Conservation (phyloP, 2,329 filamentous ascomycete species). For the Aureobasidium sp. region DNA sequence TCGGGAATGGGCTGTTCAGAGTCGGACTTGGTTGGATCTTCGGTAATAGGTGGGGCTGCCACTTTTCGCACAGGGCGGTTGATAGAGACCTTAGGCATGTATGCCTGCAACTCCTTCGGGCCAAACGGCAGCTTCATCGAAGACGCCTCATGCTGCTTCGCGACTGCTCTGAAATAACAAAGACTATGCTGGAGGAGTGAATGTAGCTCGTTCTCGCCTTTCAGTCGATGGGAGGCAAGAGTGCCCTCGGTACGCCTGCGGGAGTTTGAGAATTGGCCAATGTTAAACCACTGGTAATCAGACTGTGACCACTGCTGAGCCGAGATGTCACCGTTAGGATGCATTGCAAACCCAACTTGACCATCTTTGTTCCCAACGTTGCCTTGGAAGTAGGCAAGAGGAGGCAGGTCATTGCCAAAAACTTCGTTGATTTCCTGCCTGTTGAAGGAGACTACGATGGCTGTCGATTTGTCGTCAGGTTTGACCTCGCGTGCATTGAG, state of each 20-base stretch:
- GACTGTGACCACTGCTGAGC: slow-evolving; percentile 40
- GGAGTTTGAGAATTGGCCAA: slow-evolving; percentile 37
- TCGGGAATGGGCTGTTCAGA: neutral
- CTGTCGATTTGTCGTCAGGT: slow-evolving; percentile 23
- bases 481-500: slow-evolving; percentile 24
- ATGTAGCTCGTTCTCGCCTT: slow-evolving; percentile 29
- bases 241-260: slow-evolving; percentile 38
- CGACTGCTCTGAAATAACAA: slow-evolving; percentile 36
- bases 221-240: slow-evolving; percentile 35
- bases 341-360: slow-evolving; percentile 39
- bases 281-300: slow-evolving; percentile 38
- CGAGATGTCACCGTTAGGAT: slow-evolving; percentile 41
- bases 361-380: slow-evolving; percentile 31
- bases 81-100: slow-evolving; percentile 18
- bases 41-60: neutral
- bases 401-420: slow-evolving; percentile 37
- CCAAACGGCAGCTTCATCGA: slow-evolving; percentile 26
- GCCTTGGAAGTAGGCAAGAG: slow-evolving; percentile 32
- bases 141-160: slow-evolving; percentile 32
- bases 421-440: slow-evolving; percentile 29
- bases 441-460: slow-evolving; percentile 26
- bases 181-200: slow-evolving; percentile 32
- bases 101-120: slow-evolving; percentile 25
- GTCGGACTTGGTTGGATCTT: neutral
- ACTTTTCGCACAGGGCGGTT: neutral